Evolutionary conservation across 2,329 filamentous ascomycete genomes (phyloP), one percentile per base, ranked within the genome.

Genomic region (Apiospora phragmitis): DNA sequence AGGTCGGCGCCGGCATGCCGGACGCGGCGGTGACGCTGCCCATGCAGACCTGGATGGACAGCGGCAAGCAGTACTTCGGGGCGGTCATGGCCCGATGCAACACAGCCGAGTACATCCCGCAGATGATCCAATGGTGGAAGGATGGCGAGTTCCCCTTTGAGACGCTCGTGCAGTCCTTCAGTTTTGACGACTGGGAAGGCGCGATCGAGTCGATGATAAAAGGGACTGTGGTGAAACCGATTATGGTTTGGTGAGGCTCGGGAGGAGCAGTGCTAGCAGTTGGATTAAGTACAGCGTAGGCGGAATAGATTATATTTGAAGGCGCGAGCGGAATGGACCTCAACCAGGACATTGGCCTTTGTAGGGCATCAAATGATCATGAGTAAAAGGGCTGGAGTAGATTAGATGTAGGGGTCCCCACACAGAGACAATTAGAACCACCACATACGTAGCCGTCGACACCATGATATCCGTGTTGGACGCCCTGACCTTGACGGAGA

Each of bases 1-100:
- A 87, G 73, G 83, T 88, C 24, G 86, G 87, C 0, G 83, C 83
- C 0, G 81, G 85, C 6, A 81, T 83, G 51, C 80, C 83, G 2
- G 82, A 83, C 2, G 79, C 81, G 7, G 79, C 80, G n/a, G 70
- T 87, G 26, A 77, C 77, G 4, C 72, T 88, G 4, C 80, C 82
- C 9, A 80, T 85, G 51, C 82, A 83, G 24, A 77, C 79, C 18
- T 84, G 86, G 70, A 84, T 88, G 82, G 78, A 80, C 12, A 77
- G 77, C 16, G 86, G 85, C 0, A 86, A 85, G 72, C 81, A 81
- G 45, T 85, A 84, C 51, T 83, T 85, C 4, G 85, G 85, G 0
- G 85, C 85, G 32, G 68, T 70, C 7, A 68, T 70, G 68, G 70
- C 51, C 4, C 70, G 70, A 21, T 59, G 68, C 21, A 81, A 83